Percentiles rank a stretch among this genome's conserved stretches.
phyloP scores from a whole-genome alignment of 306 rosid species.

The Trichosanthes truncata region DNA sequence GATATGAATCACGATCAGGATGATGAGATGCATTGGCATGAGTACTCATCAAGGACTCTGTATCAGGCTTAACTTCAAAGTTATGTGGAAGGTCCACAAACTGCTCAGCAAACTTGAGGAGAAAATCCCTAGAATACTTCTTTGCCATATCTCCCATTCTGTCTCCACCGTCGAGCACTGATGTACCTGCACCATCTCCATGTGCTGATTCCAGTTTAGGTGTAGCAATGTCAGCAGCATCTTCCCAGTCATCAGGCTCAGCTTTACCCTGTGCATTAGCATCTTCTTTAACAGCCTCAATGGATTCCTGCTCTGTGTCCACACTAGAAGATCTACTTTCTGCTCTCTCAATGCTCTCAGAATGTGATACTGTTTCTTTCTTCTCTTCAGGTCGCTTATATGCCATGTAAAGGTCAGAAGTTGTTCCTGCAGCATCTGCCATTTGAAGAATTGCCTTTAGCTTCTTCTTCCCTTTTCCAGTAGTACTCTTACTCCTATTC shows the following conservation, averaged over 20 bases:
- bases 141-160: constrained; percentile 33
- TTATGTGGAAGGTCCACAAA: constrained; percentile 50
- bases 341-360: constrained; percentile 36
- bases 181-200: constrained; percentile 19
- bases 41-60: constrained; percentile 30
- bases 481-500: constrained; percentile 35
- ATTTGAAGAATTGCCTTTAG: constrained; percentile 48
- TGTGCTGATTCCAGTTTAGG: constrained; percentile 47
- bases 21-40: constrained; percentile 26
- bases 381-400: constrained; percentile 88
- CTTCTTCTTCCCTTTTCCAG: constrained; percentile 43
- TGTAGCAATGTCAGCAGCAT: constrained; percentile 73
- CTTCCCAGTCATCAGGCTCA: constrained; percentile 98
- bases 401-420: constrained; percentile 93
- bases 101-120: constrained; percentile 57
- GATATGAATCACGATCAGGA: constrained; percentile 51
- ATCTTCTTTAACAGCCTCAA: constrained; percentile 29
- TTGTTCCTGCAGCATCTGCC: constrained; percentile 94
- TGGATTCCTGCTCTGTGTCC: constrained; percentile 30
- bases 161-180: constrained; percentile 20
- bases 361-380: constrained; percentile 37
- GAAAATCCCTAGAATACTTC: constrained; percentile 85
- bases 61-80: constrained; percentile 43
- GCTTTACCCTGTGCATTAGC: constrained; percentile 30
- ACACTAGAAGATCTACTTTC: constrained; percentile 29